phyloP scores from a whole-genome alignment of 2,329 filamentous ascomycete species.

The Verticillium isaacii region DNA sequence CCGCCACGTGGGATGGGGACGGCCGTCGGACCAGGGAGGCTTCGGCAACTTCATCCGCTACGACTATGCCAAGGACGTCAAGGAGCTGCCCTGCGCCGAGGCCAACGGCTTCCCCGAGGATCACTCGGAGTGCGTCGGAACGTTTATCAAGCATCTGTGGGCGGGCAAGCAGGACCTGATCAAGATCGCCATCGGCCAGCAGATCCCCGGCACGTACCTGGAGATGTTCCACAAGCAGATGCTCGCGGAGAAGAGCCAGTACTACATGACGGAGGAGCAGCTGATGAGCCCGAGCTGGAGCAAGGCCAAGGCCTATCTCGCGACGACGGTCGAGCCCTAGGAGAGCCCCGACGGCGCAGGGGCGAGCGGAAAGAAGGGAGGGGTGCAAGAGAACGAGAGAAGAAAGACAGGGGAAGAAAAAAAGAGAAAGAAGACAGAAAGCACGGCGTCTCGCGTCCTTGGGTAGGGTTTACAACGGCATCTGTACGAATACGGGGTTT shows the following conservation, averaged over 20 bases:
- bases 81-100: conserved; percentile 33
- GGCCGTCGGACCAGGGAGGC: conserved; percentile 36
- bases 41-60: conserved; percentile 39
- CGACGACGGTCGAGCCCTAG: background rate
- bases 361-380: background rate
- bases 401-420: background rate
- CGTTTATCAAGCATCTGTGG: conserved; percentile 39
- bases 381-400: background rate
- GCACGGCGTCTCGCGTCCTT: background rate
- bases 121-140: conserved; percentile 30
- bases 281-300: conserved; percentile 20
- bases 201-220: conserved; percentile 29
- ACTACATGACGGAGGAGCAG: conserved; percentile 29
- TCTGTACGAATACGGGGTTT: background rate
- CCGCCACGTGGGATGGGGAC: conserved; percentile 27
- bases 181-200: conserved; percentile 31
- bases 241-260: conserved; percentile 24
- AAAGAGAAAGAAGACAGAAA: background rate
- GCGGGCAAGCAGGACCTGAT: conserved; percentile 33
- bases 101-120: conserved; percentile 38
- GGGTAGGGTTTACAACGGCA: background rate
- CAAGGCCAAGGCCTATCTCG: background rate
- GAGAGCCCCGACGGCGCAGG: background rate
- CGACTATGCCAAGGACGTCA: conserved; percentile 33
- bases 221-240: conserved; percentile 30